Conservation (phyloP, 2,329 filamentous ascomycete genomes). For the Sarocladium kiliense region DNA sequence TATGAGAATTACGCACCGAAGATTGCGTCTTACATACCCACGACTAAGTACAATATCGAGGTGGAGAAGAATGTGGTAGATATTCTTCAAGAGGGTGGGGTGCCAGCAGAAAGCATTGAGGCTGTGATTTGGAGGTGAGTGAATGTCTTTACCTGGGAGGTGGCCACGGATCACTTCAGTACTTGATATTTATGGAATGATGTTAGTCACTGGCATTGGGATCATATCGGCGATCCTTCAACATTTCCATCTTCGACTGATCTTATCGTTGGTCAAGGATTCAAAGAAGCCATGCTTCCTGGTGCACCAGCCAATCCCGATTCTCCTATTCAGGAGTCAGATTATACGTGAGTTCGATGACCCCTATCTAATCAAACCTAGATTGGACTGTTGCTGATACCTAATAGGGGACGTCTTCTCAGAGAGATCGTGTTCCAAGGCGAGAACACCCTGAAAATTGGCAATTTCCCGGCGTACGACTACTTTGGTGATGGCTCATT, state of each 20-base stretch:
- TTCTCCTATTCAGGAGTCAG: conserved; percentile 14
- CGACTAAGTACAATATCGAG: conserved; percentile 20
- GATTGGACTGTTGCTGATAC: neutral
- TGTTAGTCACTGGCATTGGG: conserved; percentile 41
- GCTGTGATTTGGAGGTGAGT: conserved; percentile 7
- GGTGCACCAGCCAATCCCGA: conserved; percentile 37
- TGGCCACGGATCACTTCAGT: no score
- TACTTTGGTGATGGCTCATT: conserved; percentile 20
- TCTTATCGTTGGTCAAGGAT: conserved; percentile 48
- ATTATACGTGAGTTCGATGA: neutral
- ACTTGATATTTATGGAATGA: conserved; percentile 4
- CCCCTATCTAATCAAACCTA: neutral
- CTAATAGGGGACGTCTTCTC: conserved; percentile 28
- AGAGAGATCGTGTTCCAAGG: conserved; percentile 22
- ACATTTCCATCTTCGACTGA: conserved; percentile 39
- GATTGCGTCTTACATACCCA: conserved; percentile 20
- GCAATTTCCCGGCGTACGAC: conserved; percentile 17
- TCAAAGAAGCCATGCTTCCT: conserved; percentile 39
- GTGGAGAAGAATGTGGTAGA: conserved; percentile 21
- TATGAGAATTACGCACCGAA: conserved; percentile 20
- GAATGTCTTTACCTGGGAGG: no score
- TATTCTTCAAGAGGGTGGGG: conserved; percentile 15
- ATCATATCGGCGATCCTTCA: conserved; percentile 47
- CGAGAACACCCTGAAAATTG: conserved; percentile 20
- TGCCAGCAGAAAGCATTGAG: neutral